These are phyloP conservation scores for Podila epigama DNA, from an alignment of 192 early-diverging fungal genomes.

Conservation along the genomic window DNA sequence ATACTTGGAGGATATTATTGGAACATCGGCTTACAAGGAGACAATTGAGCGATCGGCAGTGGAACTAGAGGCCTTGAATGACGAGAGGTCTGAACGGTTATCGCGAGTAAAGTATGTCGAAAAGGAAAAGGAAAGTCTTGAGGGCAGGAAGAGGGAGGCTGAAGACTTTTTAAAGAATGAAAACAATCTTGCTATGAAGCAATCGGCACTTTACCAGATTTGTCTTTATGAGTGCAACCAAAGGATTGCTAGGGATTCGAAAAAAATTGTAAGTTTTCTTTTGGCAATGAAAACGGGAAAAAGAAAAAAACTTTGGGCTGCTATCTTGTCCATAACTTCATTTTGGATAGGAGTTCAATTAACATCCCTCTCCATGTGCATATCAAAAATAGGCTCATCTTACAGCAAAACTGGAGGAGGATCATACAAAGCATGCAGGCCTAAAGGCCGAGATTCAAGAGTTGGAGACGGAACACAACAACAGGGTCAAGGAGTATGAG, in stretches of 20 bases:
- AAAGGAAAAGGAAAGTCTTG: constrained; percentile 82
- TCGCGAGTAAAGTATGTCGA: constrained; percentile 89
- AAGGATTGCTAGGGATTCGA: constrained; percentile 56
- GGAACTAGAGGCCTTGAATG: constrained; percentile 79
- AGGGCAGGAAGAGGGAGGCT: constrained; percentile 84
- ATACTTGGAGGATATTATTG: constrained; percentile 99
- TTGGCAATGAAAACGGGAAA: neutral
- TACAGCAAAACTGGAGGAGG: constrained; percentile 62
- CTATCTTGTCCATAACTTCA: neutral
- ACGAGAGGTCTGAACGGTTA: constrained; percentile 79
- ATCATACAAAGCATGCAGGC: constrained; percentile 65
- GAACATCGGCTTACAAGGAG: constrained; percentile 87
- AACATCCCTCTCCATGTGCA: no score
- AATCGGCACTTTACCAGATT: constrained; percentile 80
- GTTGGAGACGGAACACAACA: constrained; percentile 66
- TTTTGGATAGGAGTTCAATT: no score
- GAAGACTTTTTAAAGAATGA: constrained; percentile 80
- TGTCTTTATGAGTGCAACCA: constrained; percentile 67
- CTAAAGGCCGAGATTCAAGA: constrained; percentile 69
- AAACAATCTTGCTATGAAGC: constrained; percentile 76
- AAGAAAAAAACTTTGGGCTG: neutral
- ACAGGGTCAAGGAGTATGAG: constrained; percentile 65
- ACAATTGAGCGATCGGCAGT: constrained; percentile 77
- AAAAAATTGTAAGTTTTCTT: constrained; percentile 49
- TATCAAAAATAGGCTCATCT: constrained; percentile 66